Conservation (phyloP, 2,329 filamentous ascomycete species). For the Penicillium sp. region DNA sequence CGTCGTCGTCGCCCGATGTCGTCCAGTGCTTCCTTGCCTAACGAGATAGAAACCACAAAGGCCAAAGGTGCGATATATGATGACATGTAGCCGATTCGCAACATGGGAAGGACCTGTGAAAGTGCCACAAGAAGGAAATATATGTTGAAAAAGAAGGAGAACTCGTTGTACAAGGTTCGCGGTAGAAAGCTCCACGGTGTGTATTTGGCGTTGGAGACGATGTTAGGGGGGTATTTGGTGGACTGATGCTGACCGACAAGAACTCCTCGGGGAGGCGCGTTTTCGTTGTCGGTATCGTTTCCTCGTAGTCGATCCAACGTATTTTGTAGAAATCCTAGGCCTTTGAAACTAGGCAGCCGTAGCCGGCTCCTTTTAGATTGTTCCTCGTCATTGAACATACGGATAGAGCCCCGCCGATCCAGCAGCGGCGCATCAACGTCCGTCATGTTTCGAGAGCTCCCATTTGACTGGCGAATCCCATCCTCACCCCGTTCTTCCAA, state of each 20-base stretch:
- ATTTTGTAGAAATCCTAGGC: conserved; percentile 29
- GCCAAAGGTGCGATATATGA: conserved; percentile 91
- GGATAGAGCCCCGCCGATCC: conserved; percentile 39
- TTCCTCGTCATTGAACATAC: conserved; percentile 33
- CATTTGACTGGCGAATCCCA: conserved; percentile 59
- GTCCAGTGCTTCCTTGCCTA: conserved; percentile 94
- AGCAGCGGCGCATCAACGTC: conserved; percentile 78
- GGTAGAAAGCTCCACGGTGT: conserved; percentile 93
- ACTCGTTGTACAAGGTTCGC: conserved; percentile 94
- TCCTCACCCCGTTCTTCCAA: conserved; percentile 63
- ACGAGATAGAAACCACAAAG: conserved; percentile 87
- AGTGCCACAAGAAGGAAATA: conserved; percentile 95
- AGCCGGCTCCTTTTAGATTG: conserved; percentile 55
- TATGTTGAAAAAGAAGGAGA: conserved; percentile 99
- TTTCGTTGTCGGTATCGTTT: conserved; percentile 43
- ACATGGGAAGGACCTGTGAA: conserved; percentile 84
- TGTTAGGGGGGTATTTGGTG: conserved; percentile 80
- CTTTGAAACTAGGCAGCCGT: conserved; percentile 69
- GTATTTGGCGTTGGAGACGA: conserved; percentile 96
- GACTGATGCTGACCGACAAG: conserved; percentile 72
- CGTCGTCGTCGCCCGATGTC: conserved; percentile 83
- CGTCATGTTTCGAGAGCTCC: conserved; percentile 53
- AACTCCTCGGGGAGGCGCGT: conserved; percentile 66
- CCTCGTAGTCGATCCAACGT: conserved; percentile 25
- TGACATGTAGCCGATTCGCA: conserved; percentile 90